Evolutionary conservation across 139 green algal species (phyloP), one percentile per base, ranked within the genome.

Genomic region (Coelastrella sp.): DNA sequence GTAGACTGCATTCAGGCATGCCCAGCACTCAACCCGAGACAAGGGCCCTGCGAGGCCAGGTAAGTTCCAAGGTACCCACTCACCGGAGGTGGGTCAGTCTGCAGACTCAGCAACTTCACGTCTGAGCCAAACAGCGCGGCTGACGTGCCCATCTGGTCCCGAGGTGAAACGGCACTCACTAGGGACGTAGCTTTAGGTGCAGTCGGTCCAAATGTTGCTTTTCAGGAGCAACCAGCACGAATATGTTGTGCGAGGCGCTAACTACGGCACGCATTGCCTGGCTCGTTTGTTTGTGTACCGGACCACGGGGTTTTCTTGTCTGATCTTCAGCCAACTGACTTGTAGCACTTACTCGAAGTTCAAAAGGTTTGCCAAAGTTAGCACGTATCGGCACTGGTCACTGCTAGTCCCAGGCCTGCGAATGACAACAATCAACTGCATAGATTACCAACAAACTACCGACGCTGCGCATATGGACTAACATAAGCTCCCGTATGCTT

Each of bases 81-180:
- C 64, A 86, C 80, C 59, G n/a, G n/a, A 16, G 80, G 80, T 23
- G 80, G 80, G n/a, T 86, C 80, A n/a, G 73, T 64, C n/a, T 86
- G 80, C n/a, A 74, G 23, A 23, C 68, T 76, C n/a, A 74, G 20
- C 10, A 56, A 32, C 80, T 86, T 86, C 7, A 86, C n/a, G n/a
- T 47, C 58, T 5, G 80, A 73, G 7, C 80, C 80, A 71, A 86
- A 86, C n/a, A 86, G 22, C n/a, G 73, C 80, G 5, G 17, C 68
- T 22, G 68, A 22, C 5, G 68, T n/a, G 17, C 68, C 68, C 68
- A 76, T 76, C 68, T 14, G 8, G 16, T 19, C 61, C 61, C 61
- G 8, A 13, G 8, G 10, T 71, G 10, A 71, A 71, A 71, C 8
- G 32, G 32, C 32, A 47, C 32, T 1, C 32, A 47, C 32, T 47